Evolutionary conservation across 2,329 filamentous ascomycete genomes (phyloP).

Genomic region (Sclerotinia glacialis): DNA sequence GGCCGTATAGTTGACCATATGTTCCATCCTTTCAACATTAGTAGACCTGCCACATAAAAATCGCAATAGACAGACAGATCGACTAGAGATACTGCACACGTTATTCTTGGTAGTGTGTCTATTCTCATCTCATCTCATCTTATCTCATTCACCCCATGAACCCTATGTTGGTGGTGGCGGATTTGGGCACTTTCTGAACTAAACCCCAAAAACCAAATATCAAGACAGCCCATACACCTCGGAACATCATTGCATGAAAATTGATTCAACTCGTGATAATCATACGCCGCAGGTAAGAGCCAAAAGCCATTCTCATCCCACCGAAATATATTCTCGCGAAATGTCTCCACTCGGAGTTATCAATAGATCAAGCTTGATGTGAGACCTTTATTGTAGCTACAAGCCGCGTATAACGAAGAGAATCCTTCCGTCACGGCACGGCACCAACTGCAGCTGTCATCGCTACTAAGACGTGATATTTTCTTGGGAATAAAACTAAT

Average conservation of each 20-base stretch:
- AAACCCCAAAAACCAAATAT: not conserved
- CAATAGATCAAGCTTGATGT: not conserved
- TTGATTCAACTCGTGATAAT: not conserved
- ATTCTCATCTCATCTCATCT: not conserved
- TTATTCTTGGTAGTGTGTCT: not conserved
- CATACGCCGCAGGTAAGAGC: not conserved
- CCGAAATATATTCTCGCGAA: not conserved
- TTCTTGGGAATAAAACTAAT: not conserved
- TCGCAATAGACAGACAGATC: not conserved
- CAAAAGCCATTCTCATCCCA: not conserved
- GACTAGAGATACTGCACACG: not conserved
- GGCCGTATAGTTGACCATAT: not conserved
- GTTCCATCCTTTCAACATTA: not conserved
- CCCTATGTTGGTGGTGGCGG: not conserved
- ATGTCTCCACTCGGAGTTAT: not conserved
- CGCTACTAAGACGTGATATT: not conserved
- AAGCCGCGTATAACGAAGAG: not conserved
- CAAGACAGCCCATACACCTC: not conserved
- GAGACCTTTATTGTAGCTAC: not conserved
- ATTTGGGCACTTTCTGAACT: not conserved
- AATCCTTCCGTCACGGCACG: slow-evolving; percentile 4
- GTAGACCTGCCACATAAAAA: not conserved
- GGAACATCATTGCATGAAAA: not conserved
- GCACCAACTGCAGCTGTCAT: slow-evolving; percentile 3
- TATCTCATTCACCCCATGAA: not conserved